Evolutionary conservation across 768 basidiomycete genomes (phyloP).

Genomic region (Podaxis sp.): DNA sequence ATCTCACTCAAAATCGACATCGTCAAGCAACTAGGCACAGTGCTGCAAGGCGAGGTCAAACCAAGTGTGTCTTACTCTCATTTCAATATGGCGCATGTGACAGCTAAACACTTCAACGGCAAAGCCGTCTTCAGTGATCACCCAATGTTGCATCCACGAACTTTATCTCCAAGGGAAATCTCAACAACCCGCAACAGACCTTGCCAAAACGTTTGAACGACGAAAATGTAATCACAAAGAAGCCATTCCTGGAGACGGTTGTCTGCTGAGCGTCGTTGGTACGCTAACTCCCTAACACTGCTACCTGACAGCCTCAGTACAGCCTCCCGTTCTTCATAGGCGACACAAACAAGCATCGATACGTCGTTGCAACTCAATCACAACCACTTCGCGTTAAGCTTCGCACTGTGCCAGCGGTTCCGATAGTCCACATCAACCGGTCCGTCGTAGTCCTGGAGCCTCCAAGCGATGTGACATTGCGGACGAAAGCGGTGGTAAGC

Average conservation of each 20-base stretch:
- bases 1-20: slow-evolving; percentile 72
- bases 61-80: slow-evolving; percentile 62
- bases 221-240: slow-evolving; percentile 93
- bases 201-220: slow-evolving; percentile 92
- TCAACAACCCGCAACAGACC: slow-evolving; percentile 73
- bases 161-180: slow-evolving; percentile 79
- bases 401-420: slow-evolving; percentile 76
- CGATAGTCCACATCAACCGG: slow-evolving; percentile 87
- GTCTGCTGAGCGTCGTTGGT: slow-evolving; percentile 81
- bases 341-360: slow-evolving; percentile 85
- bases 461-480: slow-evolving; percentile 73
- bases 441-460: slow-evolving; percentile 93
- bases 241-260: slow-evolving; percentile 80
- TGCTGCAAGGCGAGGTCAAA: slow-evolving; percentile 86
- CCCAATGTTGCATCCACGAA: slow-evolving; percentile 94
- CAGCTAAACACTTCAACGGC: slow-evolving; percentile 30
- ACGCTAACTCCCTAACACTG: slow-evolving; percentile 17
- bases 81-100: not conserved
- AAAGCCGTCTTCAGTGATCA: slow-evolving; percentile 81
- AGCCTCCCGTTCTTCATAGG: slow-evolving; percentile 34
- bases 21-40: slow-evolving; percentile 63
- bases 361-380: slow-evolving; percentile 85
- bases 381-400: slow-evolving; percentile 64
- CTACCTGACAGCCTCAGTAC: not conserved
- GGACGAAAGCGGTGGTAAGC: slow-evolving; percentile 57